Conservation (phyloP, 768 basidiomycete species). For the Amylocystis lapponica region DNA sequence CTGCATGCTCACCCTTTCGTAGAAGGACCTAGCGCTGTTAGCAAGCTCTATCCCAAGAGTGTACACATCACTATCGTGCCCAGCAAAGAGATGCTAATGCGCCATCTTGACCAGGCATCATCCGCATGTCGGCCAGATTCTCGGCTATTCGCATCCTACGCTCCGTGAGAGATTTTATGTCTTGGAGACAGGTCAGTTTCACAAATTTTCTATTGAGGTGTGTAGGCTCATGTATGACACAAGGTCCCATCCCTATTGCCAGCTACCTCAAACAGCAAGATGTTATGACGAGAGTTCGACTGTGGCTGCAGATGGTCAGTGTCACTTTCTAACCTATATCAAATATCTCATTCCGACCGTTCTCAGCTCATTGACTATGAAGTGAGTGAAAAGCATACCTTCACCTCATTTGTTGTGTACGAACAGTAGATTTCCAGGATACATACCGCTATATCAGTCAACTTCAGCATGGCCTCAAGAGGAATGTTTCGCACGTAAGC, state of each 20-base stretch:
- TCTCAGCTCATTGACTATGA: not conserved
- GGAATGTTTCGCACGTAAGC: not conserved
- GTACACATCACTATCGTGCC: not conserved
- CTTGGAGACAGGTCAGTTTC: slow-evolving; percentile 4
- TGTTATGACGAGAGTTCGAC: not conserved
- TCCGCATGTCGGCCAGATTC: slow-evolving; percentile 3
- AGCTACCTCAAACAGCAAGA: slow-evolving; percentile 1
- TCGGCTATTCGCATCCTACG: slow-evolving; percentile 5
- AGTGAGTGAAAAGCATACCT: not conserved
- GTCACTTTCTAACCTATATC: not conserved
- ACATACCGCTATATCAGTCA: not conserved
- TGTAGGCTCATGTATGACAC: not conserved
- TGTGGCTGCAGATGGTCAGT: slow-evolving; percentile 8
- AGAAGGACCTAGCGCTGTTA: not conserved
- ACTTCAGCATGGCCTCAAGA: not conserved
- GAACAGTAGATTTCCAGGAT: not conserved
- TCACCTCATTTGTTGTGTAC: not conserved
- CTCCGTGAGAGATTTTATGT: slow-evolving; percentile 5
- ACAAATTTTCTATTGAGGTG: not conserved
- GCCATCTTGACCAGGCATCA: too few relatives aligned
- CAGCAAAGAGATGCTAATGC: too few relatives aligned
- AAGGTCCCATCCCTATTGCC: slow-evolving; percentile 1
- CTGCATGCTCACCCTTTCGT: too few relatives aligned
- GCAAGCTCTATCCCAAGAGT: not conserved
- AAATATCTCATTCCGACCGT: not conserved